These are phyloP conservation scores for Phyllosticta citrichinensis DNA, from an alignment of 2,329 filamentous ascomycete genomes.

Conservation along the genomic window DNA sequence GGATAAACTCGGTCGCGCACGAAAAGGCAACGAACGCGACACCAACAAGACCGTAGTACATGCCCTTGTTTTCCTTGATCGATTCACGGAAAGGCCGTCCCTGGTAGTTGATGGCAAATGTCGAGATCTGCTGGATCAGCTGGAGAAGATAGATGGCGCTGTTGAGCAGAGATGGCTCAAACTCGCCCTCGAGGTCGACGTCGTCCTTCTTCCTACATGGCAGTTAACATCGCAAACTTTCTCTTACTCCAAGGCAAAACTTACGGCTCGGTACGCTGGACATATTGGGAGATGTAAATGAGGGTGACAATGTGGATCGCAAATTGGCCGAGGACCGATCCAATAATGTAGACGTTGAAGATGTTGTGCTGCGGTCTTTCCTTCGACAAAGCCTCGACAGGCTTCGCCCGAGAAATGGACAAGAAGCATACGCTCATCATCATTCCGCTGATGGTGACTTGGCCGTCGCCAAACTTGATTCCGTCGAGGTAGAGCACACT, in stretches of 20 bases:
- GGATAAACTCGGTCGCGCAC: conserved; percentile 89
- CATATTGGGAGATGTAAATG: conserved; percentile 86
- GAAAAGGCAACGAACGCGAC: conserved; percentile 86
- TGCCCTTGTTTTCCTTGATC: conserved; percentile 89
- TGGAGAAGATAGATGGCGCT: conserved; percentile 94
- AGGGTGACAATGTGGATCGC: conserved; percentile 89
- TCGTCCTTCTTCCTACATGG: conserved; percentile 42
- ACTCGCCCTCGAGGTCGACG: conserved; percentile 90
- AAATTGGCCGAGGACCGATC: conserved; percentile 93
- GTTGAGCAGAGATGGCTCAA: conserved; percentile 87
- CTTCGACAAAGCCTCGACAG: conserved; percentile 90
- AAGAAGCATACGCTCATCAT: conserved; percentile 99
- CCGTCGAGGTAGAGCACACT: conserved; percentile 94
- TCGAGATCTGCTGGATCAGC: conserved; percentile 97
- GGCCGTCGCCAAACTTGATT: conserved; percentile 97
- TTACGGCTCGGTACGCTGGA: conserved; percentile 76
- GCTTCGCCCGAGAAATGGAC: conserved; percentile 93
- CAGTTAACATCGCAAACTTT: conserved; percentile 38
- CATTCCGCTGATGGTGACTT: conserved; percentile 98
- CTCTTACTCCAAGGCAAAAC: conserved; percentile 26
- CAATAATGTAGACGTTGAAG: conserved; percentile 98
- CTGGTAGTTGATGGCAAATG: conserved; percentile 99
- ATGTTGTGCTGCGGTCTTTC: conserved; percentile 97
- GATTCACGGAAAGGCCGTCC: conserved; percentile 94
- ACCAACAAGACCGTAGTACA: conserved; percentile 93